These are phyloP conservation scores for Dryadomyces quercus-mongolicae DNA, from an alignment of 2,329 filamentous ascomycete species.

Conservation along the genomic window DNA sequence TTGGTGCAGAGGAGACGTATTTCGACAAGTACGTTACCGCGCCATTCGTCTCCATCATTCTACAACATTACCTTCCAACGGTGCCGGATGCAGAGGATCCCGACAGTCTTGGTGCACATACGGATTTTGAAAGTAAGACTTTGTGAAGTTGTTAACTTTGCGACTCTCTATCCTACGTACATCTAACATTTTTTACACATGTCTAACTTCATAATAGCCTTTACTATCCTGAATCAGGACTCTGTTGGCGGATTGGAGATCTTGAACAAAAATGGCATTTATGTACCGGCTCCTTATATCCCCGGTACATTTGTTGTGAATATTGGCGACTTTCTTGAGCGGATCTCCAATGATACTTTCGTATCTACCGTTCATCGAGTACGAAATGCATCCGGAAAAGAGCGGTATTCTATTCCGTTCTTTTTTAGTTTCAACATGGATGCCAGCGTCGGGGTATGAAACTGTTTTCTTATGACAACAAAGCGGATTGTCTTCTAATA, in stretches of 20 bases:
- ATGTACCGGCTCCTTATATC: constrained; percentile 5
- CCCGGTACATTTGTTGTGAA: constrained; percentile 13
- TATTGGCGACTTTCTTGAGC: constrained; percentile 14
- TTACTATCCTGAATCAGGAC: constrained; percentile 12
- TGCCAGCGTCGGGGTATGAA: constrained; percentile 3
- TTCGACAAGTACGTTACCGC: constrained; percentile 6
- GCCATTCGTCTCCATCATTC: constrained; percentile 7
- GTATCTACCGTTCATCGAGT: constrained; percentile 13
- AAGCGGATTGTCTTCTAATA: background rate
- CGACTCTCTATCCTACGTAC: too few relatives aligned
- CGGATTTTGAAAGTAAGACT: constrained; percentile 7
- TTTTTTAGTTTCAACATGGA: constrained; percentile 12
- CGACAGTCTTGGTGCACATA: constrained; percentile 9
- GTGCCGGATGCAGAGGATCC: constrained; percentile 1
- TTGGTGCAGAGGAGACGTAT: constrained; percentile 6
- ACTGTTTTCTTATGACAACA: background rate
- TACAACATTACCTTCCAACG: constrained; percentile 6
- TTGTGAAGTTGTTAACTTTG: background rate
- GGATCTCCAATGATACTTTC: constrained; percentile 12
- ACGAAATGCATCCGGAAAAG: constrained; percentile 6
- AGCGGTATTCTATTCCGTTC: constrained; percentile 13
- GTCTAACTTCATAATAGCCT: constrained; percentile 29
- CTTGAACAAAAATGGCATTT: constrained; percentile 7
- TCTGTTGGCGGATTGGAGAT: constrained; percentile 11
- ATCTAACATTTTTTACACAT: too few relatives aligned